Evolutionary conservation across 2,329 filamentous ascomycete genomes (phyloP), one percentile per base, ranked within the genome.

Genomic region (Beauveria australis): DNA sequence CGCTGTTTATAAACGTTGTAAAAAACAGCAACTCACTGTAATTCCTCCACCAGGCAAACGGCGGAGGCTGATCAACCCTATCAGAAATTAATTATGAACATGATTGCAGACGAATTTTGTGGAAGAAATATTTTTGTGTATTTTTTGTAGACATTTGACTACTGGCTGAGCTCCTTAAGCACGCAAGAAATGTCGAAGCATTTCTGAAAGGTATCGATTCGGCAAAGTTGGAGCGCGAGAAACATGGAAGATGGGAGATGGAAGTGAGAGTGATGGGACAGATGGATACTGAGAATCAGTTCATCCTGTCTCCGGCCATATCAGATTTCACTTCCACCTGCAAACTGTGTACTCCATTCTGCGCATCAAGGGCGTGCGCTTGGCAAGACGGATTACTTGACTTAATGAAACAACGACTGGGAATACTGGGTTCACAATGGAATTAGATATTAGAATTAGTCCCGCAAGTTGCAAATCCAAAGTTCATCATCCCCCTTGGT

Each of bases 271-370:
- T 70, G 68, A 70, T 63, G 64, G 69, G 67, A 10, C 26, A 56
- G 22, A n/a, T 65, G 63, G 48, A 52, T 67, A 22, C 60, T 64
- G 16, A 64, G 61, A 63, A 66, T 53, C 69, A 72, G 0, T 85
- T 82, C 61, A 65, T 81, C 6, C 64, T 74, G 9, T 19, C 67
- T 68, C 2, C 80, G 76, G 75, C 72, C 3, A 61, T 85, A 44
- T 83, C 84, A 14, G 86, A 87, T 67, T 77, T 86, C 66, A 84
- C 70, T 88, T 88, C 68, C 85, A 88, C 66, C 62, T 81, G 5
- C 76, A 73, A 26, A 83, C 77, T 6, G 78, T 80, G 7, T 87
- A 88, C 69, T 74, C 69, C 2, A 80, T 88, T 53, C 66, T 87
- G 66, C 54, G 30, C 5, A 74, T 73, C 52, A 76, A 81, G 69